These are phyloP conservation scores for Trichomonascaceae sp. DNA, from an alignment of 1,139 yeast species.

Conservation along the genomic window DNA sequence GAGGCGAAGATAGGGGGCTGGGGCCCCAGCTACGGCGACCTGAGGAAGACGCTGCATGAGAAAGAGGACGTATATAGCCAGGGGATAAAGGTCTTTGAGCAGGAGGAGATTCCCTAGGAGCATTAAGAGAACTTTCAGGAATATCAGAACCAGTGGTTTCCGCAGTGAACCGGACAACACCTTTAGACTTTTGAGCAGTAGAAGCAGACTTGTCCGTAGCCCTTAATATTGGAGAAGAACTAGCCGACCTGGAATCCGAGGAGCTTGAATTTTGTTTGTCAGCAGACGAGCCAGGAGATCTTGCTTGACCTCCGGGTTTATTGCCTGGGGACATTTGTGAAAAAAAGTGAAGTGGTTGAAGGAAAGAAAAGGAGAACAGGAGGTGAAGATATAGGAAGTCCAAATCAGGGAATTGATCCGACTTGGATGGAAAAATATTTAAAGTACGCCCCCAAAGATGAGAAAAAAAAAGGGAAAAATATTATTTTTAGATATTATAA, in stretches of 20 bases:
- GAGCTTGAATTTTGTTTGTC: not conserved
- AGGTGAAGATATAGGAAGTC: not conserved
- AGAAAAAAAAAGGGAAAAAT: not conserved
- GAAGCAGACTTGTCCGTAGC: not conserved
- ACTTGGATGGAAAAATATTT: not conserved
- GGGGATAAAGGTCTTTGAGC: not conserved
- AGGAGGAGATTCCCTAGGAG: not conserved
- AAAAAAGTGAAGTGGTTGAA: not conserved
- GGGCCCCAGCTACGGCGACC: not conserved
- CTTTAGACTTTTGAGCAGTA: constrained; percentile 1
- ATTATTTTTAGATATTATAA: not conserved
- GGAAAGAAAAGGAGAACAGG: not conserved
- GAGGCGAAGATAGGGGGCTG: constrained; percentile 6
- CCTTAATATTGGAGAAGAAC: not conserved
- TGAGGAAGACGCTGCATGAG: not conserved
- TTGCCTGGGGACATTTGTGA: not conserved
- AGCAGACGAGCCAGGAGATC: not conserved
- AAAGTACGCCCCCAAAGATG: not conserved
- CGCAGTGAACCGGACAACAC: constrained; percentile 2
- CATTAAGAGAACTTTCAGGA: not conserved
- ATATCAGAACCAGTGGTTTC: constrained; percentile 2
- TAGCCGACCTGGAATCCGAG: not conserved
- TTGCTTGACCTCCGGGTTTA: not conserved
- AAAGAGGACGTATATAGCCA: constrained; percentile 4
- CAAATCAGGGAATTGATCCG: not conserved